Percentiles rank a stretch among this genome's conserved stretches.
Evolutionary conservation across 208 protist species (phyloP).

Genomic region (Leishmania martiniquensis): DNA sequence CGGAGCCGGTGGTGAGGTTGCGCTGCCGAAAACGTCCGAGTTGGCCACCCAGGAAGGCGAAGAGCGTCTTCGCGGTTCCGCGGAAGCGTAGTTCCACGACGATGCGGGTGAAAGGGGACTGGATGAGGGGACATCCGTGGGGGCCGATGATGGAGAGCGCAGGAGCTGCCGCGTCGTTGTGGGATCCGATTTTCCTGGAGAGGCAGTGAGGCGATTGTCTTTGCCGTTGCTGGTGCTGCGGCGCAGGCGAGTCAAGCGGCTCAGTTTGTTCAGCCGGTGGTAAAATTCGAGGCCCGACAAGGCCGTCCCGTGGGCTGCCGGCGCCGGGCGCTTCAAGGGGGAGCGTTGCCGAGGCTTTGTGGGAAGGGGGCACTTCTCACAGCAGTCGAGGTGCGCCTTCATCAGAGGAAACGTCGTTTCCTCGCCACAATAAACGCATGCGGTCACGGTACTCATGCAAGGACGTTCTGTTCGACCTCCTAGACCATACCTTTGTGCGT

Average conservation of each 20-base stretch:
- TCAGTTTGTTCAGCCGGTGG: conserved; percentile 31
- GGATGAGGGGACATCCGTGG: conserved; percentile 13
- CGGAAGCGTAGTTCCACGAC: neutral
- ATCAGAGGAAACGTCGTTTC: conserved; percentile 35
- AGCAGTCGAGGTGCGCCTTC: conserved; percentile 42
- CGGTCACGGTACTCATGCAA: conserved; percentile 42
- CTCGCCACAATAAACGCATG: conserved; percentile 56
- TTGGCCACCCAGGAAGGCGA: conserved; percentile 1
- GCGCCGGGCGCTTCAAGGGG: neutral
- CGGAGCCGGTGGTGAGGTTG: neutral
- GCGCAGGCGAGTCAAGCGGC: neutral
- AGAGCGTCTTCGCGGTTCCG: neutral
- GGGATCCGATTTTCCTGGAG: neutral
- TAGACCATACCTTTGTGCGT: conserved; percentile 5
- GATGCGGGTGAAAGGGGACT: neutral
- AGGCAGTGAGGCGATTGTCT: neutral
- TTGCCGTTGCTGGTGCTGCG: neutral
- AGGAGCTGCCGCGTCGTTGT: conserved; percentile 11
- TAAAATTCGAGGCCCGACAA: conserved; percentile 34
- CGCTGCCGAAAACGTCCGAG: neutral
- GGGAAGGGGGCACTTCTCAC: conserved; percentile 12
- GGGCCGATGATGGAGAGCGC: conserved; percentile 9
- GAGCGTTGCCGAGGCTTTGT: neutral
- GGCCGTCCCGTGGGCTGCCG: neutral
- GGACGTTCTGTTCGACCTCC: neutral